A percentile compares a stretch with the other conserved stretches of the same genome.
Conservation (phyloP, 148 eudicot genomes). For the Cornus controversa region DNA sequence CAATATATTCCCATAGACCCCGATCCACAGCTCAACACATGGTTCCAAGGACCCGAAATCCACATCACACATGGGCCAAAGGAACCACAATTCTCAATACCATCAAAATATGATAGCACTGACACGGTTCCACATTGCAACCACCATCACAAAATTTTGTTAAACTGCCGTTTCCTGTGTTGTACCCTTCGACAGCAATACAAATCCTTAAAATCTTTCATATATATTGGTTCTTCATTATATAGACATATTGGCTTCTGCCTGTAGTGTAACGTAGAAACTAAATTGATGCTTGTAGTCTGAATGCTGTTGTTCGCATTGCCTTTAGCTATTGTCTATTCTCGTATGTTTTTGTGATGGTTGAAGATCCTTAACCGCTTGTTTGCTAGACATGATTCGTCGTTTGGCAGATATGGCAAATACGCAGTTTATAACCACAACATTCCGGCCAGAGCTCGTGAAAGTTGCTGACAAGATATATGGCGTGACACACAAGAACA, state of each 20-base stretch:
- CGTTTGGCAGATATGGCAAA: constrained; percentile 80
- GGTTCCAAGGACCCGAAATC: no score
- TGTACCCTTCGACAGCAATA: no score
- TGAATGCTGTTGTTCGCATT: not conserved
- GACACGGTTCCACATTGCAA: no score
- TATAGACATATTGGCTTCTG: not conserved
- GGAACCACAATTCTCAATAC: no score
- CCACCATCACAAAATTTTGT: no score
- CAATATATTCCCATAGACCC: no score
- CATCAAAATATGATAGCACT: no score
- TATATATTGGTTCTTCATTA: not conserved
- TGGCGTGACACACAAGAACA: constrained; percentile 84
- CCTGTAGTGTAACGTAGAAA: not conserved
- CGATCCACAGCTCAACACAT: no score
- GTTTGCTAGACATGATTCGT: constrained; percentile 81
- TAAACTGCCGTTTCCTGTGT: no score
- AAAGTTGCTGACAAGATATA: constrained; percentile 96
- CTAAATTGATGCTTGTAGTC: not conserved
- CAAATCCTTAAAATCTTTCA: not conserved
- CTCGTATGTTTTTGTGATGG: not conserved
- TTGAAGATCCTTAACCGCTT: constrained; percentile 31
- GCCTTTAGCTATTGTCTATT: not conserved
- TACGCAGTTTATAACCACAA: constrained; percentile 91
- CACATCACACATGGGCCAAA: no score
- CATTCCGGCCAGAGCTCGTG: constrained; percentile 88